Evolutionary conservation across 208 protist species (phyloP).

Genomic region (Trypanosoma rangeli): DNA sequence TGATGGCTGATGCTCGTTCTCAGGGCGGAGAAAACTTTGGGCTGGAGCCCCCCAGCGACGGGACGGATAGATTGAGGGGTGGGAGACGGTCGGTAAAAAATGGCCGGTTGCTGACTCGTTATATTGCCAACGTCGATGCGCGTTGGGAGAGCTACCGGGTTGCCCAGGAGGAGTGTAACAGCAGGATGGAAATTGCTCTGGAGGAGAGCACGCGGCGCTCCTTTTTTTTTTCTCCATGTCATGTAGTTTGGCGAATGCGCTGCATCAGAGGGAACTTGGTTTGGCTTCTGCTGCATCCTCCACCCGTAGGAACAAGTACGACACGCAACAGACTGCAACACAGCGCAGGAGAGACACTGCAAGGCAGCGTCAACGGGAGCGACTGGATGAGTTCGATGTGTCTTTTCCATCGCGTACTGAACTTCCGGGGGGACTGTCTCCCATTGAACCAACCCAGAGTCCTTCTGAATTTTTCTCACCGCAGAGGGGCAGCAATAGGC

Average conservation of each 20-base stretch:
- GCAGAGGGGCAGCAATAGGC: background rate
- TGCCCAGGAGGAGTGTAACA: conserved; percentile 10
- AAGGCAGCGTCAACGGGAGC: background rate
- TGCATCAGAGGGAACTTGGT: background rate
- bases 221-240: conserved; percentile 7
- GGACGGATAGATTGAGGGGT: background rate
- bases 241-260: background rate
- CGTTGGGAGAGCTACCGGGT: conserved; percentile 5
- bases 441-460: conserved; percentile 11
- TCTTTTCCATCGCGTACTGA: conserved; percentile 8
- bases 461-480: conserved; percentile 24
- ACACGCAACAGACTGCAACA: background rate
- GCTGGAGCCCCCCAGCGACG: background rate
- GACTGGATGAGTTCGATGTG: background rate
- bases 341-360: background rate
- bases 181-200: conserved; percentile 14
- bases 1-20: background rate
- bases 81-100: background rate
- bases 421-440: conserved; percentile 13
- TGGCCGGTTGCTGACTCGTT: background rate
- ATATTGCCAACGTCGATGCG: background rate
- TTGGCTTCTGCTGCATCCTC: background rate
- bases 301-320: background rate
- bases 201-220: conserved; percentile 19
- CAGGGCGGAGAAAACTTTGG: background rate